Evolutionary conservation across 2,329 filamentous ascomycete genomes (phyloP), one percentile per base, ranked within the genome.

Genomic region (Botrytis fabae): DNA sequence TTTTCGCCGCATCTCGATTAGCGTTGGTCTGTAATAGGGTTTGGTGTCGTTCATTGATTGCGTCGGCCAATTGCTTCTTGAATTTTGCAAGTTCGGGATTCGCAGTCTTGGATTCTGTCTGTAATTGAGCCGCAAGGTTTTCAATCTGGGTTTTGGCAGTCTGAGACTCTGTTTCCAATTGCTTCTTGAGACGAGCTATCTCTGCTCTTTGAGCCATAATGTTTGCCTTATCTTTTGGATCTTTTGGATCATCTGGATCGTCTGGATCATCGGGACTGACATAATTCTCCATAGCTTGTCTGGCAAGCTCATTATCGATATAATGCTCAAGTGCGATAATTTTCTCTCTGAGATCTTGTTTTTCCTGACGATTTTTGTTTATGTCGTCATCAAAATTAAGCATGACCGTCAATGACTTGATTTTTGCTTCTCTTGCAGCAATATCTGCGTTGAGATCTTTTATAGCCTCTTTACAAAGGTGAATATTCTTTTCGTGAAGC

Each of bases 311-410:
- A 18, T 57, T 51, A 25, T 69, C 65, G 20, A 57, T 69, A 22
- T 20, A 6, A 57, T 68, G 65, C 65, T 57, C 38, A 4, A 57
- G 40, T 12, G 35, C 48, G 65, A 69, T 57, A 16, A 69, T 32
- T 18, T 51, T 69, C 12, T 69, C 65, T 57, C 65, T 32, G 25
- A 69, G 65, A 18, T 69, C 48, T 16, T 57, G 65, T 28, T 57
- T 69, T 25, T 69, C 65, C 38, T 69, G 65, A 57, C 65, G 65
- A 57, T 69, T 28, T 7, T 20, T 69, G 18, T 12, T 57, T 69
- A 51, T 51, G 25, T 42, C n/a, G 6, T 22, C 18, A 57, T 69
- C 48, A n/a, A 28, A 69, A 16, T 25, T n/a, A 25, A 69, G 51
- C 38, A 57, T 69, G 18, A 28, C 1, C 1, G 28, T 25, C 48